phyloP scores from a whole-genome alignment of 306 rosid genomes.

The Ormosia emarginata region DNA sequence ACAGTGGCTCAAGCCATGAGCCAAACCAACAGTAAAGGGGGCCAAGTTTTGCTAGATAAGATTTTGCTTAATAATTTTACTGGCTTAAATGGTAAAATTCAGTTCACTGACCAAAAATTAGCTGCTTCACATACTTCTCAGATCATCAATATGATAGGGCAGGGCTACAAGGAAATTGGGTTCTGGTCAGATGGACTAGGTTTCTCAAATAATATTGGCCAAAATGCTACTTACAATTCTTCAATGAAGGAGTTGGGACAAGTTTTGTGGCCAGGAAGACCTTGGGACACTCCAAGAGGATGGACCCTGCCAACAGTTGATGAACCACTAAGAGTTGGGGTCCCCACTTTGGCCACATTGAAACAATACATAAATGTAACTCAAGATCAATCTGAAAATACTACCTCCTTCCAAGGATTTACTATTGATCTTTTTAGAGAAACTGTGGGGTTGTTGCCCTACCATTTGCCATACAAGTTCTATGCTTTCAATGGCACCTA shows the following conservation, averaged over 20 bases:
- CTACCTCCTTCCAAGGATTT: conserved; percentile 21
- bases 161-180: conserved; percentile 41
- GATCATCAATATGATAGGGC: conserved; percentile 47
- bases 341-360: conserved; percentile 26
- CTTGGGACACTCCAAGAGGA: conserved; percentile 38
- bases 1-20: conserved; percentile 35
- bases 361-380: conserved; percentile 25
- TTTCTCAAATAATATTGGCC: conserved; percentile 19
- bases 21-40: background rate
- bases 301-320: conserved; percentile 19
- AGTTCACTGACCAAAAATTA: conserved; percentile 22
- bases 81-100: conserved; percentile 29
- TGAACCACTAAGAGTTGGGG: conserved; percentile 37
- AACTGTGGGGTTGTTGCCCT: conserved; percentile 28
- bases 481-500: conserved; percentile 33
- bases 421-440: conserved; percentile 35
- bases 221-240: background rate
- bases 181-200: conserved; percentile 46
- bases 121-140: conserved; percentile 19
- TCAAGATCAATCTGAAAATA: conserved; percentile 1
- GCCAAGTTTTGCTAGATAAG: conserved; percentile 21
- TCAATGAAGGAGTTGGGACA: conserved; percentile 35
- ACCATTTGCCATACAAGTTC: conserved; percentile 16
- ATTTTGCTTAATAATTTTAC: conserved; percentile 24
- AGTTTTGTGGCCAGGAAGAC: conserved; percentile 50